These are phyloP conservation scores for Penicillium macrosclerotiorum DNA, from an alignment of 495 filamentous ascomycete genomes.

Conservation along the genomic window DNA sequence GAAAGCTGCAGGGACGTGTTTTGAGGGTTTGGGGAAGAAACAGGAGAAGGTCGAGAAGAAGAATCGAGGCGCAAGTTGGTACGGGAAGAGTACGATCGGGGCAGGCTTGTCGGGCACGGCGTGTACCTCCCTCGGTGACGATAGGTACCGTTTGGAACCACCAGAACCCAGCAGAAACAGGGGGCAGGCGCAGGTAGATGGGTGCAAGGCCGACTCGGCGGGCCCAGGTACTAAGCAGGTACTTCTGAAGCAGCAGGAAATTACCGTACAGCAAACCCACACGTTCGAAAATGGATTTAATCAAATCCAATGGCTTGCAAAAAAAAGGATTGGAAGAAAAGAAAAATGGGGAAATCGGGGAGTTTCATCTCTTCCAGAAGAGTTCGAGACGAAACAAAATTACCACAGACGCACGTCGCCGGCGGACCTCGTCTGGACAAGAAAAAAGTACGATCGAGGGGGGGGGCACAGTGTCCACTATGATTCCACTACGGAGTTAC, in stretches of 20 bases:
- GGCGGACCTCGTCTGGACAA: slow-evolving; percentile 9
- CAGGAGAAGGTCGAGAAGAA: slow-evolving; percentile 5
- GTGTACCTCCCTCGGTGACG: too few relatives aligned
- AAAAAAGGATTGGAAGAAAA: slow-evolving; percentile 9
- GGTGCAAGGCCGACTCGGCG: too few relatives aligned
- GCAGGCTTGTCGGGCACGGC: too few relatives aligned
- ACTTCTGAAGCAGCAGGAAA: too few relatives aligned
- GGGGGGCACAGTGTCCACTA: slow-evolving; percentile 1
- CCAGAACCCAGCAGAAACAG: too few relatives aligned
- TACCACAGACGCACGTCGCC: slow-evolving; percentile 11
- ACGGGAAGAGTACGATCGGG: too few relatives aligned
- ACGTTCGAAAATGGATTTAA: slow-evolving; percentile 1
- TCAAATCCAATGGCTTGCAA: neutral
- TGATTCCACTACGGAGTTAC: neutral
- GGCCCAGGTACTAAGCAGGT: too few relatives aligned
- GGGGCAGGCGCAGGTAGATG: too few relatives aligned
- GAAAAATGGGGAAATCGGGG: slow-evolving; percentile 13
- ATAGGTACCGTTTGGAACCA: too few relatives aligned
- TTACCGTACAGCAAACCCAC: neutral
- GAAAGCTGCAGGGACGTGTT: slow-evolving; percentile 38
- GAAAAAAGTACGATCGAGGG: slow-evolving; percentile 30
- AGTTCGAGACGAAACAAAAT: slow-evolving; percentile 17
- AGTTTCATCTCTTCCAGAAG: slow-evolving; percentile 24
- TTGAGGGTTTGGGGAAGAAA: slow-evolving; percentile 15
- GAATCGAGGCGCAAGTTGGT: too few relatives aligned